phyloP scores from a whole-genome alignment of 495 filamentous ascomycete species.

The Penicillium angulare region DNA sequence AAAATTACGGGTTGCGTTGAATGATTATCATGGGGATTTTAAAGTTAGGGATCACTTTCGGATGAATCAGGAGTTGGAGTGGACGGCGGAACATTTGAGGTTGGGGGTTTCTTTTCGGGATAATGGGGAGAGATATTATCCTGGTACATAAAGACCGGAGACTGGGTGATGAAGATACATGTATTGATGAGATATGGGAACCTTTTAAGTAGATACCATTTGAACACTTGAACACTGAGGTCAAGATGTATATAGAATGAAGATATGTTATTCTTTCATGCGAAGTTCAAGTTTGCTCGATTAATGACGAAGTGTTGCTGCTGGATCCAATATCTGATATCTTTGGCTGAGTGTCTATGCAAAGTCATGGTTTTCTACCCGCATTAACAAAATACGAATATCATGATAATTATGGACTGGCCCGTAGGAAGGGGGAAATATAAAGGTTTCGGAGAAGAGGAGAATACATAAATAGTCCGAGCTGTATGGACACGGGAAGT shows the following conservation, averaged over 20 bases:
- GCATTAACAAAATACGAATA: no score
- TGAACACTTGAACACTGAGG: neutral
- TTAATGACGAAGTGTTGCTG: no score
- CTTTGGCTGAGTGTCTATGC: no score
- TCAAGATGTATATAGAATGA: no score
- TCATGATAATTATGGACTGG: neutral
- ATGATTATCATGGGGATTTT: slow-evolving; percentile 34
- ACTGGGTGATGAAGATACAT: no score
- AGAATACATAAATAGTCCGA: slow-evolving; percentile 12
- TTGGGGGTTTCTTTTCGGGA: slow-evolving; percentile 8
- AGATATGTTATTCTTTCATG: no score
- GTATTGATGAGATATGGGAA: neutral
- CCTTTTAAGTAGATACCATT: no score
- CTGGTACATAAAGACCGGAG: no score
- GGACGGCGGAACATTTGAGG: slow-evolving; percentile 12
- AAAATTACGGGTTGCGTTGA: slow-evolving; percentile 11
- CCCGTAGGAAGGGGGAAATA: neutral
- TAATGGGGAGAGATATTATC: neutral
- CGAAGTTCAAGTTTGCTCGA: no score
- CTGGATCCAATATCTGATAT: no score
- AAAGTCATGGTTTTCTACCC: no score
- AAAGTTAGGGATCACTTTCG: neutral
- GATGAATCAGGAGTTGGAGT: slow-evolving; percentile 6
- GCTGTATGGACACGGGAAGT: slow-evolving; percentile 5
- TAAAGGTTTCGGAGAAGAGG: slow-evolving; percentile 7